Percentiles rank a stretch among this genome's conserved stretches.
These are phyloP conservation scores for Citrullus amarus DNA, from an alignment of 306 rosid species.

Conservation along the genomic window DNA sequence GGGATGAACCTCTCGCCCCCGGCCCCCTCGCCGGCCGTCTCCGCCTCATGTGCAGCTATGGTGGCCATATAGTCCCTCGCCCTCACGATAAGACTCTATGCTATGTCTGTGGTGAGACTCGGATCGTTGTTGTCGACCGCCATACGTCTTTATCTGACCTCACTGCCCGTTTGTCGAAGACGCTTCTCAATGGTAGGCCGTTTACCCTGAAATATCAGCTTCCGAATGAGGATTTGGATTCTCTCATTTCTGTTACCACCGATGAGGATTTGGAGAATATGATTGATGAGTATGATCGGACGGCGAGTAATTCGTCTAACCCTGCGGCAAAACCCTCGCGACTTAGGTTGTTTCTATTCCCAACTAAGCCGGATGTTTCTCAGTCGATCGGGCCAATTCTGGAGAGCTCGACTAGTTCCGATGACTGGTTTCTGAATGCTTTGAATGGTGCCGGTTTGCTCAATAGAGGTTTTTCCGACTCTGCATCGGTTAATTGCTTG, in stretches of 20 bases:
- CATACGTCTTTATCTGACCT: constrained; percentile 54
- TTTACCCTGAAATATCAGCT: constrained; percentile 86
- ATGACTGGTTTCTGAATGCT: constrained; percentile 78
- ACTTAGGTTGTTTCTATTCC: constrained; percentile 64
- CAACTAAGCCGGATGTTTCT: constrained; percentile 55
- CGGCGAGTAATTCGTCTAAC: constrained; percentile 16
- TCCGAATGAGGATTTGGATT: constrained; percentile 88
- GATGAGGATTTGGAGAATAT: constrained; percentile 92
- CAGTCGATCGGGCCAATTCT: constrained; percentile 76
- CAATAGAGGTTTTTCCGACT: constrained; percentile 62
- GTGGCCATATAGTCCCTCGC: constrained; percentile 92
- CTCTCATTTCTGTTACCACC: constrained; percentile 74
- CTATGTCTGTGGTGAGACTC: constrained; percentile 89
- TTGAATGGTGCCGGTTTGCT: constrained; percentile 54
- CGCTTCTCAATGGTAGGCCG: constrained; percentile 45
- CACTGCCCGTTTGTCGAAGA: constrained; percentile 57
- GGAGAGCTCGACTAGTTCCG: constrained; percentile 52
- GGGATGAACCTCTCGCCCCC: constrained; percentile 63
- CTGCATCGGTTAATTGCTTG: constrained; percentile 73
- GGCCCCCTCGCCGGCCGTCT: constrained; percentile 33
- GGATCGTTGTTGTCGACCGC: constrained; percentile 74
- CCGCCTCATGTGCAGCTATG: constrained; percentile 95
- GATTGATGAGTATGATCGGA: constrained; percentile 96
- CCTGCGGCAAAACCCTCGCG: constrained; percentile 55
- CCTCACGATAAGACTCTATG: constrained; percentile 92